Base-by-base conservation (phyloP, 768 basidiomycete species). In the Scleroderma citrinum region DNA sequence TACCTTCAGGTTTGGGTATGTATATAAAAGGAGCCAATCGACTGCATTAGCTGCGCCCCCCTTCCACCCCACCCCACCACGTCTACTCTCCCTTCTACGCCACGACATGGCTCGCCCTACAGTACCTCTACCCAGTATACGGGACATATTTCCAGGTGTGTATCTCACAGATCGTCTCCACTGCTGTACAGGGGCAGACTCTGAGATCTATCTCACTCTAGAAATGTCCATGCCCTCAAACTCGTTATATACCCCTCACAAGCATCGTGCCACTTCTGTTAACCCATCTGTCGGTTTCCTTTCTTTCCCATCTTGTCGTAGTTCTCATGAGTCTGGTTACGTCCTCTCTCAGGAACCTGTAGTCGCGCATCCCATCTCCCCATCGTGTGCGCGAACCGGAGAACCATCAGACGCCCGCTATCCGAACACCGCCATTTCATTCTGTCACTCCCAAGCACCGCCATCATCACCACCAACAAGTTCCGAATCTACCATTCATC, bases 91-190 rank as follows among this genome's bases (percentile, higher is more conserved):
- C 46, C 26, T 46, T 46, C 19, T 40, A 7, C 49, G 31, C 30
- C 37, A 10, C 32, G 19, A 2, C 19, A 66, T 65, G 64, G 51
- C 65, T 26, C 63, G 61, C 21, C 56, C 54, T 1, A 53, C 53
- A 7, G 60, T 66, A 1, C 62, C 71, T 2, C 64, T 80, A 23
- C 78, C 78, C 21, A 75, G 75, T 55, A 78, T 78, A 30, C 69
- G 73, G 19, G 76, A 79, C 51, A 76, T 80, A 70, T 81, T 80
- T 52, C 78, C 78, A 40, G 76, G 78, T 75, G 54, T 37, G 66
- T 48, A 12, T 19, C 23, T 26, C 23, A 19, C 46, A 26, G 36
- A 16, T 6, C 13, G 41, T 8, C 24, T 14, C 12, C 44, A 2
- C 29, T 40, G 31, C 19, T 19, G 17, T 11, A 39, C 26, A 29